Base-by-base conservation (phyloP, 129 eudicot genomes). In the Scalesia atractyloides region DNA sequence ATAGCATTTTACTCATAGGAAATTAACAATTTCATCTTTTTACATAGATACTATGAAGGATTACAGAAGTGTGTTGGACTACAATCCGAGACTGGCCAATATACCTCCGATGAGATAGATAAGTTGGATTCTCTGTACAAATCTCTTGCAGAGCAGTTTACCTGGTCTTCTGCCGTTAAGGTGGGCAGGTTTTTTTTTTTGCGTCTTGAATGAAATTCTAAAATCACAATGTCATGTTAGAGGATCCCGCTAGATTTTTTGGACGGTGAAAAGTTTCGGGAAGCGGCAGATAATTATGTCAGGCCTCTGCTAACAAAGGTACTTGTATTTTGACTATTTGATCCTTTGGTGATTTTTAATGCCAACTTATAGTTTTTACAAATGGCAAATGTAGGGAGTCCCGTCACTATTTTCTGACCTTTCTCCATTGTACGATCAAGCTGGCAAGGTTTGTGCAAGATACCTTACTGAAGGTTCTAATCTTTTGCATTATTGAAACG, bases 121-220 rank as follows among this genome's bases (percentile, higher is more conserved):
- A 84, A 79, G 64, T 73, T 95, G 82, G 96, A 90, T 73, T 86
- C 86, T 56, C 73, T 95, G 76, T 95, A 95, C 79, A 73, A 74
- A 78, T 88, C 97, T 46, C 93, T 95, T 51, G 86, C 76, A 76
- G 79, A 82, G 87, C 94, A 95, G 59, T 88, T 88, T 78, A 91
- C 77, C 54, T 84, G 91, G 89, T 95, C 99, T 67, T 95, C 99
- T 66, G 97, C 99, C 74, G 99, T 91, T 78, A 95, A 95, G 96
- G 99, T 93, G 81, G 52, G 44, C 18, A 60, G 66, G 33, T 26
- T 69, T 34, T 63, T 22, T 63, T 26, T 16, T 46, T 20, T 44
- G 30, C 47, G 47, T 47, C 24, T 12, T 57, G 60, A 76, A 47
- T 14, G 30, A 49, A 78, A 6, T 69, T 8, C 41, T 34, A 16